Evolutionary conservation across 441 rosid genomes (phyloP).

Genomic region (Adansonia gregorii): DNA sequence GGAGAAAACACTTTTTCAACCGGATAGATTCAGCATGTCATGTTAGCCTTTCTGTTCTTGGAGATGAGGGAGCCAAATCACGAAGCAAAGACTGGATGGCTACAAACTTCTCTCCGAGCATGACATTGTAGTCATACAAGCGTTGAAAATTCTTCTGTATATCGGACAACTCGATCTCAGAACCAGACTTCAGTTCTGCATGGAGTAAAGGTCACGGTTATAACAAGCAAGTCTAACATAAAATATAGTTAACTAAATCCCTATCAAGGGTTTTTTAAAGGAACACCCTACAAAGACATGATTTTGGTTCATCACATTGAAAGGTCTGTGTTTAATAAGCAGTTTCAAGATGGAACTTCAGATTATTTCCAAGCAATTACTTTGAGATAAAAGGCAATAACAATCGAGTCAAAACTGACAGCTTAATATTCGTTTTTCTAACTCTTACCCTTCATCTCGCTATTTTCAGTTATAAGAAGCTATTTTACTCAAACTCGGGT

Average conservation of each 20-base stretch:
- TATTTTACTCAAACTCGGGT: too few species aligned
- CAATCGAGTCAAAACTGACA: neutral
- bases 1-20: neutral
- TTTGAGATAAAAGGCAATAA: neutral
- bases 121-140: slow-evolving; percentile 71
- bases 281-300: neutral
- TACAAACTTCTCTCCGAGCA: slow-evolving; percentile 67
- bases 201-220: neutral
- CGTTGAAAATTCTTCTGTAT: slow-evolving; percentile 61
- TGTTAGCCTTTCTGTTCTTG: slow-evolving; percentile 27
- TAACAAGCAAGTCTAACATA: neutral
- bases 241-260: neutral
- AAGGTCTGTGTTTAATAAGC: neutral
- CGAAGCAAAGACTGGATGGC: slow-evolving; percentile 62
- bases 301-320: neutral
- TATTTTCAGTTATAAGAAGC: neutral
- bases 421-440: neutral
- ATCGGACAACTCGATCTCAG: slow-evolving; percentile 59
- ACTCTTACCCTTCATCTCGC: neutral
- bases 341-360: neutral
- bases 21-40: slow-evolving; percentile 20
- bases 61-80: slow-evolving; percentile 45
- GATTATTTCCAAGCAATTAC: neutral
- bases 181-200: slow-evolving; percentile 64
- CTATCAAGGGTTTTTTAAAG: neutral